These are phyloP conservation scores for Daldinia grandis DNA, from an alignment of 495 filamentous ascomycete genomes.

Conservation along the genomic window DNA sequence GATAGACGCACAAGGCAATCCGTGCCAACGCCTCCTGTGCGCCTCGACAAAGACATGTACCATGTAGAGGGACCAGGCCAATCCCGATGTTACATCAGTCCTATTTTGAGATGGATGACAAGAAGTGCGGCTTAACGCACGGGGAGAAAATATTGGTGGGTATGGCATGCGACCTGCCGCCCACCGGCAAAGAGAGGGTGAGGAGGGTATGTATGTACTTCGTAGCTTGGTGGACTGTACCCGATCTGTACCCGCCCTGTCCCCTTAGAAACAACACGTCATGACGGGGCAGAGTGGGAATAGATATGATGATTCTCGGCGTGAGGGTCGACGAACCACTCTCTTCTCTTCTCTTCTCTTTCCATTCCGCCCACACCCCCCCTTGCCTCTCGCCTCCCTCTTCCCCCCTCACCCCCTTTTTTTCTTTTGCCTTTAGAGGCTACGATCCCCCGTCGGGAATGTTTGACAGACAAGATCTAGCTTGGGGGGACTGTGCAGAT, in stretches of 20 bases:
- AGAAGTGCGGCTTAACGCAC: constrained; percentile 31
- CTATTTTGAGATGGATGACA: constrained; percentile 21
- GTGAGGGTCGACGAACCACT: not conserved
- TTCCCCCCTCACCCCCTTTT: not conserved
- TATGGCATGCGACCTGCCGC: constrained; percentile 30
- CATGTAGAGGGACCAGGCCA: not conserved
- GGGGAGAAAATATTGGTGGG: constrained; percentile 4
- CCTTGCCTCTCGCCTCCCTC: no score
- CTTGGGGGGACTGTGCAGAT: constrained; percentile 26
- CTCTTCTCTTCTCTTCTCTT: no score
- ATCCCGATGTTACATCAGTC: constrained; percentile 24
- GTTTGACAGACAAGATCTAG: constrained; percentile 34
- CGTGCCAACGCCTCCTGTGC: constrained; percentile 13
- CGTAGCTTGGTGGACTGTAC: not conserved
- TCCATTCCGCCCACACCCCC: not conserved
- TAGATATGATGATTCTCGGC: not conserved
- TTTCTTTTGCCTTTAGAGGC: not conserved
- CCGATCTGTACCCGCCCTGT: not conserved
- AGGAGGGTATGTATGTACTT: not conserved
- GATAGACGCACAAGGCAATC: constrained; percentile 5
- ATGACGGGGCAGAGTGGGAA: not conserved
- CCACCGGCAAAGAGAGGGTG: constrained; percentile 4
- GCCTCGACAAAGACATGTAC: not conserved
- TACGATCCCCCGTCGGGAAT: constrained; percentile 10
- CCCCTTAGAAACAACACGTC: not conserved